Conservation (phyloP, 768 basidiomycete genomes). For the Sarcodon aspratus region DNA sequence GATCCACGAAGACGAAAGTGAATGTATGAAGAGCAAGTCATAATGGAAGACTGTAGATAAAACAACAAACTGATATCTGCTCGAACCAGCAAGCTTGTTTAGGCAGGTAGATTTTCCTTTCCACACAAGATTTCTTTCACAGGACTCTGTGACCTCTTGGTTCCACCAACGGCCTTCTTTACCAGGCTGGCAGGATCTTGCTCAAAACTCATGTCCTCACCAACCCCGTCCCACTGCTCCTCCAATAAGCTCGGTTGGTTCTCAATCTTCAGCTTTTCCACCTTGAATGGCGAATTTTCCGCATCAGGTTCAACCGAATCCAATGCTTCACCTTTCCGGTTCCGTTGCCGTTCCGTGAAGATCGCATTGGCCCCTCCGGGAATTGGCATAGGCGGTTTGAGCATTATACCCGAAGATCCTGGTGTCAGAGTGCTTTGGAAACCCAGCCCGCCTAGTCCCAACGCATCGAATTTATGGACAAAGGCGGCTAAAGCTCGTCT, state of each 20-base stretch:
- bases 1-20: no score
- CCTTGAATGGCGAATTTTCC: slow-evolving; percentile 19
- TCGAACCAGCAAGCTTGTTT: neutral
- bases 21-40: no score
- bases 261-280: slow-evolving; percentile 12
- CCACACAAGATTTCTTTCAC: slow-evolving; percentile 30
- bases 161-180: slow-evolving; percentile 8
- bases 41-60: no score
- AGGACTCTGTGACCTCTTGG: slow-evolving; percentile 21
- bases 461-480: slow-evolving; percentile 71
- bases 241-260: slow-evolving; percentile 22
- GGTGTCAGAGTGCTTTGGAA: slow-evolving; percentile 15
- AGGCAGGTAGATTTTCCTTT: slow-evolving; percentile 36
- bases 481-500: slow-evolving; percentile 69
- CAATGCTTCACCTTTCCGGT: slow-evolving; percentile 10
- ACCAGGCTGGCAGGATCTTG: slow-evolving; percentile 1
- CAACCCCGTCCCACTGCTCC: slow-evolving; percentile 21
- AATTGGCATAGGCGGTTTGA: slow-evolving; percentile 36
- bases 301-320: slow-evolving; percentile 15
- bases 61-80: no score
- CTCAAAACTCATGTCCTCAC: slow-evolving; percentile 21
- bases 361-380: slow-evolving; percentile 39
- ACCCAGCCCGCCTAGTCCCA: slow-evolving; percentile 35
- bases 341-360: slow-evolving; percentile 35
- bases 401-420: slow-evolving; percentile 18